Evolutionary conservation across 371 early-diverging fungal species (phyloP).

Genomic region (Mortierella sp.): DNA sequence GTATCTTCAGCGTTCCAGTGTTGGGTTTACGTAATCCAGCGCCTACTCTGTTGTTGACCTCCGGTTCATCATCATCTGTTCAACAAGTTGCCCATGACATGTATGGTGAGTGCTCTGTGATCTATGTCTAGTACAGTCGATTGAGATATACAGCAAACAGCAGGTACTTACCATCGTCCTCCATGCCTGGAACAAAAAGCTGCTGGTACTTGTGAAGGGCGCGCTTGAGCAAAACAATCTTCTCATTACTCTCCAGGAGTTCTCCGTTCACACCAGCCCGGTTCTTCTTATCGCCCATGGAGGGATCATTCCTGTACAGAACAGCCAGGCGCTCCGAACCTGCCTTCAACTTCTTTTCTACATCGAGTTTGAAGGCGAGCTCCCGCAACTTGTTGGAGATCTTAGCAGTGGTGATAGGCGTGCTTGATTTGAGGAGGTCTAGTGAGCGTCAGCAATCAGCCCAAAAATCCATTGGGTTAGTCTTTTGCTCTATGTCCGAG

Average conservation of each 20-base stretch:
- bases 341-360: constrained; percentile 87
- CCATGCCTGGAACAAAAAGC: constrained; percentile 79
- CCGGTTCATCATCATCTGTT: constrained; percentile 46
- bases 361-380: constrained; percentile 86
- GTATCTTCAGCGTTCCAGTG: constrained; percentile 77
- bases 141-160: no score
- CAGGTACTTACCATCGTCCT: constrained; percentile 66
- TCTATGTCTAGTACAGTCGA: neutral
- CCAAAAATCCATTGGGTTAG: constrained; percentile 7
- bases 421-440: constrained; percentile 80
- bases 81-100: neutral
- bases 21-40: constrained; percentile 79
- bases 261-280: constrained; percentile 73
- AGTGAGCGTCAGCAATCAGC: constrained; percentile 29
- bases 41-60: constrained; percentile 58
- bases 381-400: constrained; percentile 88
- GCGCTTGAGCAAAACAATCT: constrained; percentile 80
- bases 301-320: constrained; percentile 55
- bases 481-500: neutral
- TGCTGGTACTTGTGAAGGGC: constrained; percentile 88
- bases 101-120: neutral
- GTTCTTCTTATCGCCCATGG: constrained; percentile 69
- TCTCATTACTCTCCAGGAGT: constrained; percentile 80
- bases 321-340: constrained; percentile 72
- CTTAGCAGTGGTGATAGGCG: constrained; percentile 83